Evolutionary conservation across 257 asterid genomes (phyloP).

Genomic region (Plantago ovata): DNA sequence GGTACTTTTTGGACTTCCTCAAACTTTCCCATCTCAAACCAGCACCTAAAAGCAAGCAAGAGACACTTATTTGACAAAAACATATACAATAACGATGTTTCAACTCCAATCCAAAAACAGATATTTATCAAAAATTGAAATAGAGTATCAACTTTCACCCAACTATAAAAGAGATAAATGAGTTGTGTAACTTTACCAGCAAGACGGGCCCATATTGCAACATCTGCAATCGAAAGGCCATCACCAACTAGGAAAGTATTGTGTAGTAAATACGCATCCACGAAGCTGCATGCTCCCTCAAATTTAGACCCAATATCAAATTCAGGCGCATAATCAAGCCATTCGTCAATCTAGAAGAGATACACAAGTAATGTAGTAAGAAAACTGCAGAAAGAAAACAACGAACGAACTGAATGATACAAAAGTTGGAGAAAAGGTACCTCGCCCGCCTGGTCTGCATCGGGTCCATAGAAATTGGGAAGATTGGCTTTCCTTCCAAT

Average conservation of each 20-base stretch:
- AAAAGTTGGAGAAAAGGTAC: constrained; percentile 30
- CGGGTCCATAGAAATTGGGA: constrained; percentile 44
- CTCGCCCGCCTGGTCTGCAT: constrained; percentile 57
- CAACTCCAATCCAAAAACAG: not conserved
- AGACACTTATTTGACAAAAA: not conserved
- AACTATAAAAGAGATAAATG: not conserved
- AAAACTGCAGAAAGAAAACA: not conserved
- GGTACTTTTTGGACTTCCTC: constrained; percentile 81
- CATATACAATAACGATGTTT: not conserved
- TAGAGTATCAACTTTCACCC: not conserved
- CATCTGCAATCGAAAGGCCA: constrained; percentile 74
- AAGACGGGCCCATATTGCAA: constrained; percentile 83
- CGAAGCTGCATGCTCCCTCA: constrained; percentile 81
- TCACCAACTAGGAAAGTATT: constrained; percentile 66
- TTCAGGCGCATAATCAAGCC: constrained; percentile 73
- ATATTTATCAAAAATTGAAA: not conserved
- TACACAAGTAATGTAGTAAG: not conserved
- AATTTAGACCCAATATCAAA: constrained; percentile 82
- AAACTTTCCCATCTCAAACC: constrained; percentile 91
- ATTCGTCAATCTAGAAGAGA: constrained; percentile 63
- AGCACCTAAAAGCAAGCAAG: constrained; percentile 45
- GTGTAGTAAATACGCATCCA: constrained; percentile 56
- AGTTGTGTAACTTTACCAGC: constrained; percentile 45
- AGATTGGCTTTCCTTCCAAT: constrained; percentile 51
- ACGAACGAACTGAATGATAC: not conserved